Percentiles rank a stretch among this genome's conserved stretches.
Conservation (phyloP, 2,329 filamentous ascomycete species). For the Xylariaceae sp. region DNA sequence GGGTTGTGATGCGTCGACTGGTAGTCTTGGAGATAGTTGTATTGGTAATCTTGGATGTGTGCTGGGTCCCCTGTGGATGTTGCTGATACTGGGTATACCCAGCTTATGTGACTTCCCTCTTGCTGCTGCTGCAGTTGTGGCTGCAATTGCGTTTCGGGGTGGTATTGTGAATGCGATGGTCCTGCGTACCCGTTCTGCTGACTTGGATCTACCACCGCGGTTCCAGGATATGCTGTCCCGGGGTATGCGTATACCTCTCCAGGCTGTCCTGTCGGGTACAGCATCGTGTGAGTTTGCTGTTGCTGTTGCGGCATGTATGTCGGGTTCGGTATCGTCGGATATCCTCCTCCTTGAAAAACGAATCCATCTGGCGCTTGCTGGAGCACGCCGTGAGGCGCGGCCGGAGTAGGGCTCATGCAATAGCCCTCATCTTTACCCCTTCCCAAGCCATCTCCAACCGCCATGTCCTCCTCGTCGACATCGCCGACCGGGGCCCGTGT, state of each 20-base stretch:
- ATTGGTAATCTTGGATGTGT: constrained; percentile 1
- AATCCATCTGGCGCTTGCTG: constrained; percentile 3
- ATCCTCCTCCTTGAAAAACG: constrained; percentile 6
- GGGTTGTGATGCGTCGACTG: neutral
- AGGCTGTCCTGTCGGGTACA: constrained; percentile 1
- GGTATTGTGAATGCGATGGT: constrained; percentile 19
- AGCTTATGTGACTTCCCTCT: neutral
- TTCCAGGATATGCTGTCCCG: constrained; percentile 6
- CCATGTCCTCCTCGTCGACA: constrained; percentile 2
- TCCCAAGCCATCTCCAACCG: neutral
- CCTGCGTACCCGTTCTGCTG: constrained; percentile 19
- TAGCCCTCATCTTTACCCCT: constrained; percentile 8
- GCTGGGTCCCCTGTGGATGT: neutral
- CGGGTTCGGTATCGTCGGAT: constrained; percentile 16
- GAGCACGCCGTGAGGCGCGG: neutral
- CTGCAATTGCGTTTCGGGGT: neutral
- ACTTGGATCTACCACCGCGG: neutral
- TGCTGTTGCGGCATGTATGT: constrained; percentile 16
- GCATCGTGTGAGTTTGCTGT: constrained; percentile 6
- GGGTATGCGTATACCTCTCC: constrained; percentile 1
- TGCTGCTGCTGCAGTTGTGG: neutral
- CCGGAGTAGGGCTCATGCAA: constrained; percentile 11
- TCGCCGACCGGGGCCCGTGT: constrained; percentile 5
- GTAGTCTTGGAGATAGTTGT: constrained; percentile 21
- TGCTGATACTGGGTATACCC: neutral